Evolutionary conservation across 225 moss, liverwort and hornwort genomes (phyloP).

Genomic region (Physcomitrium patens): DNA sequence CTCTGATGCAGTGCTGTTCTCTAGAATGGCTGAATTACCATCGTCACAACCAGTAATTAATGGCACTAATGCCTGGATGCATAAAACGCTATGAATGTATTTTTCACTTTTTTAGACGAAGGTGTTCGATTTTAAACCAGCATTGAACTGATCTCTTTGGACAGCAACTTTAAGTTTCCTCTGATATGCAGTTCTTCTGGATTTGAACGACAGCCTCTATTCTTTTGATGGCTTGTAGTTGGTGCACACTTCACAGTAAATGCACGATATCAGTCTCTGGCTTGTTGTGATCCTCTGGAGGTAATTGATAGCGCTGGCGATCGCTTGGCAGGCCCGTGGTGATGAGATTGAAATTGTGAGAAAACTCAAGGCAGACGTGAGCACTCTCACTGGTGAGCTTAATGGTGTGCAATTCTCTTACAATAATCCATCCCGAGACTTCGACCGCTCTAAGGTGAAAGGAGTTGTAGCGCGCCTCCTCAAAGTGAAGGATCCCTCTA

Average conservation of each 20-base stretch:
- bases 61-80: slow-evolving; percentile 5
- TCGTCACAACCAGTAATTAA: neutral
- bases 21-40: neutral
- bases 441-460: slow-evolving; percentile 84
- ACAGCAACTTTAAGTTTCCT: neutral
- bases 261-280: slow-evolving; percentile 2
- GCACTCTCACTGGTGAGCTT: slow-evolving; percentile 69
- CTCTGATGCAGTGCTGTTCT: slow-evolving; percentile 1
- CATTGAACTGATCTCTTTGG: neutral
- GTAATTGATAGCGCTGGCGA: slow-evolving; percentile 19
- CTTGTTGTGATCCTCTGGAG: neutral
- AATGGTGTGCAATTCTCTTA: slow-evolving; percentile 86
- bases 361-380: slow-evolving; percentile 73
- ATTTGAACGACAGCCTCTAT: neutral
- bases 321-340: slow-evolving; percentile 61
- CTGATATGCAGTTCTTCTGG: neutral
- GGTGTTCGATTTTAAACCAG: neutral
- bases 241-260: neutral
- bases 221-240: no score
- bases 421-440: slow-evolving; percentile 82
- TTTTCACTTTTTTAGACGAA: slow-evolving; percentile 8
- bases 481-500: slow-evolving; percentile 77
- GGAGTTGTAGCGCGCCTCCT: slow-evolving; percentile 92
- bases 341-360: slow-evolving; percentile 73
- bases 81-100: neutral